Conservation (phyloP, 1,284 basidiomycete genomes). For the Cutaneotrichosporon spelunceum region DNA sequence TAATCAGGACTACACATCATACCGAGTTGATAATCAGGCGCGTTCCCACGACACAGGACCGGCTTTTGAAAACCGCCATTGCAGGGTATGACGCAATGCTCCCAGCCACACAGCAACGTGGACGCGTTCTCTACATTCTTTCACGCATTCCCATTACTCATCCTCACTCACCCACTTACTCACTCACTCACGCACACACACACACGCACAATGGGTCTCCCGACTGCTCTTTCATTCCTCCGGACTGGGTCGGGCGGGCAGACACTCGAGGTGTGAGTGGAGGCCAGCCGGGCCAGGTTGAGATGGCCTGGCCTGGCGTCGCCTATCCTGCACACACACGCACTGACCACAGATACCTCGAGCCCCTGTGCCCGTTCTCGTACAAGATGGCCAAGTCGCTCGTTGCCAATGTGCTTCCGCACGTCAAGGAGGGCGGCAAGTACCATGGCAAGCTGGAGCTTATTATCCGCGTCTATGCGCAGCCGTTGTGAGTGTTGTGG, state of each 20-base stretch:
- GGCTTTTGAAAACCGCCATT: neutral
- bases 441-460: conserved; percentile 75
- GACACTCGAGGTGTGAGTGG: conserved; percentile 66
- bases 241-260: conserved; percentile 70
- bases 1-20: too few species aligned
- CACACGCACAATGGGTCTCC: conserved; percentile 88
- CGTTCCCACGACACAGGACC: too few species aligned
- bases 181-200: too few species aligned
- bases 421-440: conserved; percentile 57
- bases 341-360: conserved; percentile 51
- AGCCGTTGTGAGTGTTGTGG: conserved; percentile 53
- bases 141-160: neutral
- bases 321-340: neutral
- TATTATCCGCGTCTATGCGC: conserved; percentile 76
- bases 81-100: neutral
- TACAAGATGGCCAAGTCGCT: conserved; percentile 52
- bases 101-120: neutral
- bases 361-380: conserved; percentile 80
- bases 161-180: neutral
- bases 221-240: conserved; percentile 69
- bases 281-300: neutral
- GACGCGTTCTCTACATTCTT: neutral
- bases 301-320: too few species aligned
- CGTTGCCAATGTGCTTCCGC: conserved; percentile 51
- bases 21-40: too few species aligned